Conservation (phyloP, 441 rosid species). For the Sinapis alba region DNA sequence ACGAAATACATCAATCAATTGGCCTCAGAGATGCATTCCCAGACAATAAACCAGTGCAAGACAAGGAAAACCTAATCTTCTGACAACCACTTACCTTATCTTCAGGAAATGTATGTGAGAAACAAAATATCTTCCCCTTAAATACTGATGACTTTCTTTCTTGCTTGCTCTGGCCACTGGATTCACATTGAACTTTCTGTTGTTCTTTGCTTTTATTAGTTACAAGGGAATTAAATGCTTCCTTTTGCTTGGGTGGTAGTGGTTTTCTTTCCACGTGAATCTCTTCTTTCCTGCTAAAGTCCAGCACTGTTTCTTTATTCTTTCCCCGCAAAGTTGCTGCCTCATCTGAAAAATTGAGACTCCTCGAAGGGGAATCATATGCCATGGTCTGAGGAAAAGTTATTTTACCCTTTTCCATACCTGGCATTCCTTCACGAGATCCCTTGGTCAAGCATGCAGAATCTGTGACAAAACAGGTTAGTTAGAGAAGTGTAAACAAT, state of each 20-base stretch:
- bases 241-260: conserved; percentile 46
- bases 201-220: conserved; percentile 43
- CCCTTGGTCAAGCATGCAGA: conserved; percentile 54
- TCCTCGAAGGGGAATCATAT: conserved; percentile 41
- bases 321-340: conserved; percentile 44
- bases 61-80: conserved; percentile 23
- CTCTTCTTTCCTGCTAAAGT: conserved; percentile 39
- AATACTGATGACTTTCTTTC: conserved; percentile 59
- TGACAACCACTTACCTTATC: conserved; percentile 66
- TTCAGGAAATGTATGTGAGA: conserved; percentile 79
- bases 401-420: conserved; percentile 49
- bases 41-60: conserved; percentile 24
- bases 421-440: conserved; percentile 42
- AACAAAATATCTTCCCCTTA: conserved; percentile 74
- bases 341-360: conserved; percentile 43
- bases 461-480: conserved; percentile 45
- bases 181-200: conserved; percentile 46
- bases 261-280: conserved; percentile 42
- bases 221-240: conserved; percentile 37
- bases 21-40: conserved; percentile 10
- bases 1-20: conserved; percentile 26
- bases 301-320: conserved; percentile 44
- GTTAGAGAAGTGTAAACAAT: conserved; percentile 26
- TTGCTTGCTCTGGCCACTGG: conserved; percentile 42
- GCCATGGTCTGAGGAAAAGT: conserved; percentile 37